A percentile compares a stretch with the other conserved stretches of the same genome.
phyloP scores from a whole-genome alignment of 495 filamentous ascomycete genomes.

The Daldinia loculata region DNA sequence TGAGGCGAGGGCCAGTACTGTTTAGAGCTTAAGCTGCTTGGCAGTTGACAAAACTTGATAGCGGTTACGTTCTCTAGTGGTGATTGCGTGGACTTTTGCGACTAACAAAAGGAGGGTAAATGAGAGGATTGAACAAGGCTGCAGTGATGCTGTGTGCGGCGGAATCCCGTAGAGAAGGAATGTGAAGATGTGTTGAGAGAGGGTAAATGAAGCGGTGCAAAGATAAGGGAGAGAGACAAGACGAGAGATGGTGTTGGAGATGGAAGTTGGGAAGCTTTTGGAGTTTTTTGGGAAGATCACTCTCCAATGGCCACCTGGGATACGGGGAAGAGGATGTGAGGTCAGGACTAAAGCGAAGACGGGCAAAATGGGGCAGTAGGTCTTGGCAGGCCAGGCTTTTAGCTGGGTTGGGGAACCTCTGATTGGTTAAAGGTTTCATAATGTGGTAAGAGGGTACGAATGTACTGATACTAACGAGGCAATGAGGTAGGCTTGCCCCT shows the following conservation, averaged over 20 bases:
- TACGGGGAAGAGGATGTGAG: slow-evolving; percentile 42
- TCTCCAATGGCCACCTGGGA: slow-evolving; percentile 41
- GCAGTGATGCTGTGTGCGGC: slow-evolving; percentile 35
- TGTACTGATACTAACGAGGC: not conserved
- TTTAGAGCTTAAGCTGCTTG: slow-evolving; percentile 29
- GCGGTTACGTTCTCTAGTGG: slow-evolving; percentile 32
- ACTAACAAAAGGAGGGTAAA: slow-evolving; percentile 56
- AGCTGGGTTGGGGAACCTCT: slow-evolving; percentile 11
- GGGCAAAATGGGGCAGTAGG: slow-evolving; percentile 39
- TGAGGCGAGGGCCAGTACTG: slow-evolving; percentile 38
- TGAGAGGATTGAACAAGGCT: slow-evolving; percentile 56
- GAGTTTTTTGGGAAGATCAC: slow-evolving; percentile 46
- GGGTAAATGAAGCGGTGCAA: slow-evolving; percentile 43
- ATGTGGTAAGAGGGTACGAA: slow-evolving; percentile 41
- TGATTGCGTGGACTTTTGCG: slow-evolving; percentile 50
- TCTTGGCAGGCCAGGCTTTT: slow-evolving; percentile 37
- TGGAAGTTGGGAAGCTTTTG: slow-evolving; percentile 44
- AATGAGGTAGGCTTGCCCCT: slow-evolving; percentile 27
- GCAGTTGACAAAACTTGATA: slow-evolving; percentile 32
- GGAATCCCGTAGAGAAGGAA: slow-evolving; percentile 45
- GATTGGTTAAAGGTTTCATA: slow-evolving; percentile 28
- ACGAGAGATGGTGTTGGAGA: slow-evolving; percentile 40
- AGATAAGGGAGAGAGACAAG: slow-evolving; percentile 48
- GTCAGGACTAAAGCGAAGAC: slow-evolving; percentile 43
- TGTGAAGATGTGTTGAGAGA: slow-evolving; percentile 43